A percentile compares a stretch with the other conserved stretches of the same genome.
Evolutionary conservation across 2,329 filamentous ascomycete genomes (phyloP).

Genomic region (Aspergillus pseudoviridinutans): DNA sequence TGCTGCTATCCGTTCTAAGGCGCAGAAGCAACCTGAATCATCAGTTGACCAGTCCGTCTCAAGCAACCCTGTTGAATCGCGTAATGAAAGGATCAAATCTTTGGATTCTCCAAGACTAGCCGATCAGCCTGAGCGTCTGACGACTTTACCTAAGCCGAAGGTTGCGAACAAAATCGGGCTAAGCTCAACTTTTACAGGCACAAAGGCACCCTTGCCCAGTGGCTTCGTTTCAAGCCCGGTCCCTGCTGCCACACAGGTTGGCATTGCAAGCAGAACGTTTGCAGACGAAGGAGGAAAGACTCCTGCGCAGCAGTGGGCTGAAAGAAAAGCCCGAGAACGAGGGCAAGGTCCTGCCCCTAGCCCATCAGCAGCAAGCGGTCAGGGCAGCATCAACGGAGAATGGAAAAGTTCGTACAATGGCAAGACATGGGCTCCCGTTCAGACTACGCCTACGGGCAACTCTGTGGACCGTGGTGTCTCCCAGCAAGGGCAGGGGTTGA

Average conservation of each 20-base stretch:
- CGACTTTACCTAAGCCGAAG: slow-evolving; percentile 88
- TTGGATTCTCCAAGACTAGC: slow-evolving; percentile 76
- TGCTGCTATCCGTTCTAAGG: slow-evolving; percentile 80
- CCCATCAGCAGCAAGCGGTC: slow-evolving; percentile 37
- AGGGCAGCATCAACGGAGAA: slow-evolving; percentile 65
- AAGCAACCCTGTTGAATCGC: slow-evolving; percentile 42
- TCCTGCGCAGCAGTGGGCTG: slow-evolving; percentile 93
- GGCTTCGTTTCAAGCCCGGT: slow-evolving; percentile 61
- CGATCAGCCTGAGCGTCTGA: slow-evolving; percentile 70
- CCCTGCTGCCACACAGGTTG: slow-evolving; percentile 58
- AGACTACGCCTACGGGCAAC: slow-evolving; percentile 67
- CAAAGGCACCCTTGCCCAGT: slow-evolving; percentile 79
- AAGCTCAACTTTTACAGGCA: slow-evolving; percentile 73
- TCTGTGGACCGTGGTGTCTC: slow-evolving; percentile 50
- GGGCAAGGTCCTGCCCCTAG: slow-evolving; percentile 49
- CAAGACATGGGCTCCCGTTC: slow-evolving; percentile 84
- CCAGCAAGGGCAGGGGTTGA: slow-evolving; percentile 53
- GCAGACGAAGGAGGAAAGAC: slow-evolving; percentile 94
- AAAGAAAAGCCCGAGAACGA: slow-evolving; percentile 85
- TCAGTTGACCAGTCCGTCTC: slow-evolving; percentile 43
- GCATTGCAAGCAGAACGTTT: slow-evolving; percentile 84
- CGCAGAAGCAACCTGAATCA: slow-evolving; percentile 58
- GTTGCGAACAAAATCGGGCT: slow-evolving; percentile 81
- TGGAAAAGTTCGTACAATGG: slow-evolving; percentile 92
- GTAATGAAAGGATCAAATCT: slow-evolving; percentile 57